Percentiles rank a stretch among this genome's conserved stretches.
phyloP scores from a whole-genome alignment of 2,329 filamentous ascomycete species.

The Apiospora hydei region DNA sequence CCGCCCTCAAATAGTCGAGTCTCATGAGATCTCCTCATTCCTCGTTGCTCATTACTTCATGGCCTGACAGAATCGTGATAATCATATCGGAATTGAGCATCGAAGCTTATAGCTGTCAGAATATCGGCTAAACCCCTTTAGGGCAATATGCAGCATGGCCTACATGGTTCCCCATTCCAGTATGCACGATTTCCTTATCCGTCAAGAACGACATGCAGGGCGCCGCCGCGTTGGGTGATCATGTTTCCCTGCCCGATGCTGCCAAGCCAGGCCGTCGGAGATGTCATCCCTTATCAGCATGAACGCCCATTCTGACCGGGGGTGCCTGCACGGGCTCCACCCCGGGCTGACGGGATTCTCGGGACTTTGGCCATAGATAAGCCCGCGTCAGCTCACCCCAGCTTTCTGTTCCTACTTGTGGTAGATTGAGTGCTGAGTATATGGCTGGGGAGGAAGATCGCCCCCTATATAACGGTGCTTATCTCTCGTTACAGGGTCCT shows the following conservation, averaged over 20 bases:
- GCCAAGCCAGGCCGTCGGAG: background rate
- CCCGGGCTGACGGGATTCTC: conserved; percentile 5
- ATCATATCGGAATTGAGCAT: background rate
- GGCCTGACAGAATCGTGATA: background rate
- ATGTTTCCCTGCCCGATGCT: background rate
- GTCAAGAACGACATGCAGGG: background rate
- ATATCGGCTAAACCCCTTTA: background rate
- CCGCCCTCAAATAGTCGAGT: background rate
- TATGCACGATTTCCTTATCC: background rate
- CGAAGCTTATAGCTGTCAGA: background rate
- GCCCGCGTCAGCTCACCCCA: background rate
- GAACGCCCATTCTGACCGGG: background rate
- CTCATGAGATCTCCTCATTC: background rate
- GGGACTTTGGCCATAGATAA: background rate
- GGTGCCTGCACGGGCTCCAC: background rate
- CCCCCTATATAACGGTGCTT: background rate
- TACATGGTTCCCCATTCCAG: background rate
- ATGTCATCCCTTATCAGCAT: conserved; percentile 11
- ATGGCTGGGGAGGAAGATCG: background rate
- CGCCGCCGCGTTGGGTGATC: background rate
- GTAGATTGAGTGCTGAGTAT: background rate
- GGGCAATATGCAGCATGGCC: background rate
- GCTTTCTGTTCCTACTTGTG: background rate
- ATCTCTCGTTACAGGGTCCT: background rate
- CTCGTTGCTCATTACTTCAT: background rate